These are phyloP conservation scores for Sparassis latifolia DNA, from an alignment of 1,284 basidiomycete species.

Conservation along the genomic window DNA sequence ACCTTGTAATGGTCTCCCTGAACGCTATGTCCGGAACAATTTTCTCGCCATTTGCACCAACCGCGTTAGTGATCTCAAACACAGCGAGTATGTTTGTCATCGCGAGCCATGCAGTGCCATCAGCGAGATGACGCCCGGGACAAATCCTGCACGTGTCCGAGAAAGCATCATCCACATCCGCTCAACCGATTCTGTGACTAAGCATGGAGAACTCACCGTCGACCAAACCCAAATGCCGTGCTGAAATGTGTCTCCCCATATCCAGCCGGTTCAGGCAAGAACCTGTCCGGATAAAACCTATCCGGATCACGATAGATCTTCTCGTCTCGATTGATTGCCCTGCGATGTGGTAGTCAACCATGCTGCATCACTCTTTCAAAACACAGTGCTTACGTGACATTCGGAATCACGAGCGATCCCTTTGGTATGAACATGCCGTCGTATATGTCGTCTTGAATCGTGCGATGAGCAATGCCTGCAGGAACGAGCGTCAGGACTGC, in stretches of 20 bases:
- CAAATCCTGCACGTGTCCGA: slow-evolving; percentile 12
- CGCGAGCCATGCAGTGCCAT: slow-evolving; percentile 19
- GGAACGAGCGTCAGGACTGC: not conserved
- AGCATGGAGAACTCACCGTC: slow-evolving; percentile 25
- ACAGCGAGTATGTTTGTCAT: slow-evolving; percentile 18
- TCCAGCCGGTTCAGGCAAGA: slow-evolving; percentile 6
- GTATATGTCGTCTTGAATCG: slow-evolving; percentile 43
- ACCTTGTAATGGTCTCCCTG: slow-evolving; percentile 11
- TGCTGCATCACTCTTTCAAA: not conserved
- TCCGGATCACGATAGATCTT: slow-evolving; percentile 17
- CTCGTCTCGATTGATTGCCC: slow-evolving; percentile 22
- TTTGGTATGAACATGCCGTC: slow-evolving; percentile 38
- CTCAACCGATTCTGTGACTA: not conserved
- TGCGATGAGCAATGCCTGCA: slow-evolving; percentile 39
- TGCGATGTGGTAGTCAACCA: slow-evolving; percentile 4
- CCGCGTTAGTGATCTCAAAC: slow-evolving; percentile 19
- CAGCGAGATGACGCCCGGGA: slow-evolving; percentile 23
- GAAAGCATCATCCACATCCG: not conserved
- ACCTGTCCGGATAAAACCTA: slow-evolving; percentile 22
- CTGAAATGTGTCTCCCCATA: not conserved
- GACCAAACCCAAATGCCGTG: slow-evolving; percentile 11
- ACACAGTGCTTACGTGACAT: slow-evolving; percentile 21
- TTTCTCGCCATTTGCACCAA: slow-evolving; percentile 15
- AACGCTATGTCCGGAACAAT: slow-evolving; percentile 17
- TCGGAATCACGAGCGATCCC: slow-evolving; percentile 12